Percentiles rank a stretch among this genome's conserved stretches.
Evolutionary conservation across 2,329 filamentous ascomycete genomes (phyloP).

Genomic region (Verticillium nubilum): DNA sequence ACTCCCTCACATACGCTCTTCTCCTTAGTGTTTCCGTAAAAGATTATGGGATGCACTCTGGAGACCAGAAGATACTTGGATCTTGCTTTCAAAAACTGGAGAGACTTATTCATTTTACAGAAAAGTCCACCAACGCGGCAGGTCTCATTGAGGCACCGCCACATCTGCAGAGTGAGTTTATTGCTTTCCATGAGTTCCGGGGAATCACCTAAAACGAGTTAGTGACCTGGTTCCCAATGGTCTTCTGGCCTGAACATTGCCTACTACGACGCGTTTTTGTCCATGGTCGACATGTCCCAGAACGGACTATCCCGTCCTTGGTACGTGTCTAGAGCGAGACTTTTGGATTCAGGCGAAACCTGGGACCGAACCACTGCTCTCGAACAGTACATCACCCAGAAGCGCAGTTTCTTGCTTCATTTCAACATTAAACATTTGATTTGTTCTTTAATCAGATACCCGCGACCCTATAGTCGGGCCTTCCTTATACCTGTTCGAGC

Average conservation of each 20-base stretch:
- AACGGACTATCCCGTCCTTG: not conserved
- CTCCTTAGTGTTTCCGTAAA: conserved; percentile 5
- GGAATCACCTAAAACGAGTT: not conserved
- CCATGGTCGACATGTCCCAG: not conserved
- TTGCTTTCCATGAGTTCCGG: no score
- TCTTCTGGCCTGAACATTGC: conserved; percentile 3
- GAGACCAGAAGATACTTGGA: not conserved
- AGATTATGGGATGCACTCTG: conserved; percentile 8
- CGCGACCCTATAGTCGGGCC: no score
- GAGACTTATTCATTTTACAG: conserved; percentile 2
- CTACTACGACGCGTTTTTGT: conserved; percentile 6
- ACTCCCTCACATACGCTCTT: conserved; percentile 7
- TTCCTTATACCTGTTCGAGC: not conserved
- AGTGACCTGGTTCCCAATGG: conserved; percentile 9
- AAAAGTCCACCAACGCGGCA: not conserved
- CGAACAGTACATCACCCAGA: no score
- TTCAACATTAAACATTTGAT: not conserved
- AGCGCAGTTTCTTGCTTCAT: not conserved
- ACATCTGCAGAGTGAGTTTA: conserved; percentile 4
- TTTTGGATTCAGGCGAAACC: not conserved
- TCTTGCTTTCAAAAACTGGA: conserved; percentile 1
- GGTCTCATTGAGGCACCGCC: conserved; percentile 6
- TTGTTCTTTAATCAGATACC: no score
- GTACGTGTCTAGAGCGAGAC: not conserved
- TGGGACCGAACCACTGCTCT: no score